Evolutionary conservation across 129 eudicot genomes (phyloP).

Genomic region (Centella asiatica): DNA sequence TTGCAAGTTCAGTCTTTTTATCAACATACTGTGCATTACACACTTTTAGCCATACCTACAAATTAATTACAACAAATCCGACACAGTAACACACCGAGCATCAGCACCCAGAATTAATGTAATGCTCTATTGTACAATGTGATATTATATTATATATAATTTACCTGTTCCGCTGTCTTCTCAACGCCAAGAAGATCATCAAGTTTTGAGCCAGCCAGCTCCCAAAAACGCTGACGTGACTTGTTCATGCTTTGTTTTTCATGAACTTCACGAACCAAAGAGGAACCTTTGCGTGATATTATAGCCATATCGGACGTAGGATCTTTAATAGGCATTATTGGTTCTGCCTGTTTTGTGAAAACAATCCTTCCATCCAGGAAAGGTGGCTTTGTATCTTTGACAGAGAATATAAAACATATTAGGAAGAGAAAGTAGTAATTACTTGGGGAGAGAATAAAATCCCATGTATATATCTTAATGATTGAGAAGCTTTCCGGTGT

Average conservation of each 20-base stretch:
- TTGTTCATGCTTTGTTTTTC: conserved; percentile 66
- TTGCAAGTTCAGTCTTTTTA: too few species aligned
- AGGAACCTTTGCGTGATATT: conserved; percentile 65
- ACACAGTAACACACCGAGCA: too few species aligned
- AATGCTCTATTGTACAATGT: not conserved
- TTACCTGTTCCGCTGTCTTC: conserved; percentile 67
- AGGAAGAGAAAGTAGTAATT: not conserved
- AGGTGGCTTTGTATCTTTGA: conserved; percentile 65
- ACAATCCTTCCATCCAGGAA: conserved; percentile 70
- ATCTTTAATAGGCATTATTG: conserved; percentile 64
- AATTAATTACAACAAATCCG: too few species aligned
- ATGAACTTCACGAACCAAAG: conserved; percentile 55
- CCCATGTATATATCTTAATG: not conserved
- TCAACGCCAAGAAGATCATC: conserved; percentile 70
- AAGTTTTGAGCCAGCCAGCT: conserved; percentile 72
- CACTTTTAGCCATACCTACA: too few species aligned
- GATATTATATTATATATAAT: not conserved
- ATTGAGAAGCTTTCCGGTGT: not conserved
- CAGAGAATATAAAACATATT: not conserved
- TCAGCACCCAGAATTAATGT: not conserved
- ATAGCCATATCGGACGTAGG: conserved; percentile 80
- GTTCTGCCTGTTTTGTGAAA: conserved; percentile 70
- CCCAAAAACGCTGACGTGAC: conserved; percentile 78
- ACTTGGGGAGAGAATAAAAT: not conserved
- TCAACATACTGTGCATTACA: too few species aligned